Evolutionary conservation across 345 rosid species (phyloP).

Genomic region (Iberis pinnata): DNA sequence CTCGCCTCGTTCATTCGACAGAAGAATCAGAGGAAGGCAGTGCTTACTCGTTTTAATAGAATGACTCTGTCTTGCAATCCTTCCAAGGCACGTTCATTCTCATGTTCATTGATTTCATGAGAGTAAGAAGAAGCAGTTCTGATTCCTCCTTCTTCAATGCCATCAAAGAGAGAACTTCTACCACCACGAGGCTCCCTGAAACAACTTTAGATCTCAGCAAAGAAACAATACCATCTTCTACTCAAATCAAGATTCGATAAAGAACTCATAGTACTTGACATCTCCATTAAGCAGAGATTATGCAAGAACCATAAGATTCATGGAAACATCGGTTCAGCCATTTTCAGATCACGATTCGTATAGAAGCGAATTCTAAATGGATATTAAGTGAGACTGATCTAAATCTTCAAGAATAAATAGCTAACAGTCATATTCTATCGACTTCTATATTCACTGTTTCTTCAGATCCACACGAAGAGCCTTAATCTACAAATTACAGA

Average conservation of each 20-base stretch:
- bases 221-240: constrained; percentile 4
- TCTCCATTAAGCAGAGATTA: neutral
- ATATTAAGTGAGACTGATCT: neutral
- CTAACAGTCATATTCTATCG: too few species aligned
- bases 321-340: neutral
- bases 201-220: neutral
- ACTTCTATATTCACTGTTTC: constrained; percentile 2
- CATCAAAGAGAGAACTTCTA: constrained; percentile 76
- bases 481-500: neutral
- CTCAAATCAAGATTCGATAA: neutral
- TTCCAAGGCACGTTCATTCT: constrained; percentile 83
- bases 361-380: neutral
- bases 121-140: constrained; percentile 77
- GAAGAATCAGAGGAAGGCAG: constrained; percentile 1
- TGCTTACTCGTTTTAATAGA: constrained; percentile 78
- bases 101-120: constrained; percentile 90
- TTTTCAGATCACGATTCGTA: neutral
- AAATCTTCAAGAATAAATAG: constrained; percentile 7
- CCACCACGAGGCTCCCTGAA: constrained; percentile 65
- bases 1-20: neutral
- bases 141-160: constrained; percentile 94
- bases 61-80: constrained; percentile 87
- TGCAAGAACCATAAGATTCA: constrained; percentile 5
- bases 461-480: constrained; percentile 19
- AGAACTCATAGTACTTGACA: constrained; percentile 3